phyloP scores from a whole-genome alignment of 2,329 filamentous ascomycete genomes.

The Exserohilum turcica region DNA sequence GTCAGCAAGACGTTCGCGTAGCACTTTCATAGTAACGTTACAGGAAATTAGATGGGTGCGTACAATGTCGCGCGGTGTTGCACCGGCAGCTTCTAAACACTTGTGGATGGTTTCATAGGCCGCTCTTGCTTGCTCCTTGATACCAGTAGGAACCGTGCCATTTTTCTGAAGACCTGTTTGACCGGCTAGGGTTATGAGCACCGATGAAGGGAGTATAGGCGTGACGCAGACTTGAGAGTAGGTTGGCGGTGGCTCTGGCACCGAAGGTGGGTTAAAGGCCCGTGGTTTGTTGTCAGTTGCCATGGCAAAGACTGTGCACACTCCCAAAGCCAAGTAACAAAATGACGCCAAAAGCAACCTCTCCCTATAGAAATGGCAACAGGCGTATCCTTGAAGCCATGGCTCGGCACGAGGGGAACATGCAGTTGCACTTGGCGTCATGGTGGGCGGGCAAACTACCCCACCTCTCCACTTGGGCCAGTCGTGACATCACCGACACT shows the following conservation, averaged over 20 bases:
- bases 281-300: conserved; percentile 30
- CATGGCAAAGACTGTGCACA: neutral
- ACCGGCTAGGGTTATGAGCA: conserved; percentile 42
- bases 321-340: neutral
- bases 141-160: conserved; percentile 17
- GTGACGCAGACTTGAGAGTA: conserved; percentile 42
- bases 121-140: conserved; percentile 35
- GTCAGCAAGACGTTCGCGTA: neutral
- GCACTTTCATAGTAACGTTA: neutral
- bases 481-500: conserved; percentile 8
- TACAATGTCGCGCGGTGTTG: conserved; percentile 42
- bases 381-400: neutral
- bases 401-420: conserved; percentile 8
- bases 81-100: conserved; percentile 36
- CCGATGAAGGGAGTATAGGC: conserved; percentile 34
- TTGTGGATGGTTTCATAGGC: conserved; percentile 37
- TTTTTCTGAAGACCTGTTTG: conserved; percentile 31
- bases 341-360: neutral
- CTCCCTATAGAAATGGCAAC: neutral
- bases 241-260: conserved; percentile 34
- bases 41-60: neutral
- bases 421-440: conserved; percentile 2
- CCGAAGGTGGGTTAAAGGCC: conserved; percentile 36
- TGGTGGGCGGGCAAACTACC: conserved; percentile 1
- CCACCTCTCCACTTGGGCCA: conserved; percentile 1